Percentiles rank a stretch among this genome's conserved stretches.
phyloP scores from a whole-genome alignment of 2,329 filamentous ascomycete species.

The Calonectria pseudoreteaudii region DNA sequence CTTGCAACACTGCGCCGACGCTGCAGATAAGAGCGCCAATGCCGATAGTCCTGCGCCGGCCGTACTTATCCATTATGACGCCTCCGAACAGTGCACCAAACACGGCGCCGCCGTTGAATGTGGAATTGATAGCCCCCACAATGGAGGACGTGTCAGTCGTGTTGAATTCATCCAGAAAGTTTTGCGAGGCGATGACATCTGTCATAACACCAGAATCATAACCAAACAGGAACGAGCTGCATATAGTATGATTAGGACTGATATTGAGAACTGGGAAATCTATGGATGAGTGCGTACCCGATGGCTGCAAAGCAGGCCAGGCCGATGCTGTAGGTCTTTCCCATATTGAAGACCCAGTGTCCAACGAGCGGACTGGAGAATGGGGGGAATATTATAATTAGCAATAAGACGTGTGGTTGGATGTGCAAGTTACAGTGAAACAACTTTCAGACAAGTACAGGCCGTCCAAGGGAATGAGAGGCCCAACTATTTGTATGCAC shows the following conservation, averaged over 20 bases:
- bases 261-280: slow-evolving; percentile 1
- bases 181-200: slow-evolving; percentile 64
- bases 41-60: slow-evolving; percentile 64
- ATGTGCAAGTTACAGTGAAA: background rate
- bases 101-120: slow-evolving; percentile 54
- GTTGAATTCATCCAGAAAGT: slow-evolving; percentile 66
- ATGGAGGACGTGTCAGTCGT: slow-evolving; percentile 55
- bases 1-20: slow-evolving; percentile 66
- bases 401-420: background rate
- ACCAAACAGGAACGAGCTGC: slow-evolving; percentile 57
- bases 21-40: slow-evolving; percentile 63
- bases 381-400: background rate
- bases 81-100: slow-evolving; percentile 41
- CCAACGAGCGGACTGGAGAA: background rate
- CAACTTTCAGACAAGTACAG: background rate
- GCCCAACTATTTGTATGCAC: slow-evolving; percentile 33
- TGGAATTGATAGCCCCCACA: slow-evolving; percentile 70
- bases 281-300: slow-evolving; percentile 44
- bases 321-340: slow-evolving; percentile 52
- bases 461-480: background rate
- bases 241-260: slow-evolving; percentile 6
- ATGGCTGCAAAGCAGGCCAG: slow-evolving; percentile 56
- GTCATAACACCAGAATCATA: slow-evolving; percentile 52
- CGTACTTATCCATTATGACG: slow-evolving; percentile 66
- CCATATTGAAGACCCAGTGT: slow-evolving; percentile 45